A percentile compares a stretch with the other conserved stretches of the same genome.
Conservation (phyloP, 441 rosid species). For the Jatropha multifida region DNA sequence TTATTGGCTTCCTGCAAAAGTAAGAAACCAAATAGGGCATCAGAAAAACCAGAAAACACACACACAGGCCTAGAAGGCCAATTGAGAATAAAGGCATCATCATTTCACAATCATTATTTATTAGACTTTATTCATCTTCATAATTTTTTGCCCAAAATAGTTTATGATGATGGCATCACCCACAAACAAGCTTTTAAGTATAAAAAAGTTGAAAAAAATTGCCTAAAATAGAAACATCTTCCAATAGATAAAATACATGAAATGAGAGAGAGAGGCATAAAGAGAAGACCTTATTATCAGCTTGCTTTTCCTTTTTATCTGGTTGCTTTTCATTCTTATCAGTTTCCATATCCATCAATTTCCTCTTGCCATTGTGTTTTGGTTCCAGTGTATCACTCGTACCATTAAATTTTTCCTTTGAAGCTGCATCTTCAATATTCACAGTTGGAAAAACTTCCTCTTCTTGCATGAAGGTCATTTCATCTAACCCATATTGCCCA, state of each 20-base stretch:
- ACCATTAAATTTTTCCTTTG: constrained; percentile 41
- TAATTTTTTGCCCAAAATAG: neutral
- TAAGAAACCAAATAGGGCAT: neutral
- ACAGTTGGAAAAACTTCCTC: constrained; percentile 66
- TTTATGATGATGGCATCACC: neutral
- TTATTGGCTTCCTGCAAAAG: constrained; percentile 77
- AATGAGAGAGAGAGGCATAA: neutral
- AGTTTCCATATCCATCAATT: constrained; percentile 35
- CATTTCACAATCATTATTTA: neutral
- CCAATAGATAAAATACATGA: neutral
- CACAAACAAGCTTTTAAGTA: too few relatives aligned
- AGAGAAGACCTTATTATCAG: constrained; percentile 52
- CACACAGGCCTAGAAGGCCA: neutral
- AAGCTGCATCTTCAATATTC: constrained; percentile 38
- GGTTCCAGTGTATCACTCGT: constrained; percentile 40
- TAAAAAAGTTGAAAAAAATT: neutral
- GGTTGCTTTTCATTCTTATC: constrained; percentile 18
- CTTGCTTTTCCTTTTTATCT: constrained; percentile 22
- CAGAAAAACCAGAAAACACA: neutral
- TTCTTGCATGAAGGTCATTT: constrained; percentile 79
- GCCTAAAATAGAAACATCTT: too few relatives aligned
- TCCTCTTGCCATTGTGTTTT: constrained; percentile 64
- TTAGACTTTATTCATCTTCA: neutral
- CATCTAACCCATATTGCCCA: constrained; percentile 60
- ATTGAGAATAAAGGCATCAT: neutral